Percentiles rank a stretch among this genome's conserved stretches.
These are phyloP conservation scores for Coemansia sp. DNA, from an alignment of 192 early-diverging fungal species.

Conservation along the genomic window DNA sequence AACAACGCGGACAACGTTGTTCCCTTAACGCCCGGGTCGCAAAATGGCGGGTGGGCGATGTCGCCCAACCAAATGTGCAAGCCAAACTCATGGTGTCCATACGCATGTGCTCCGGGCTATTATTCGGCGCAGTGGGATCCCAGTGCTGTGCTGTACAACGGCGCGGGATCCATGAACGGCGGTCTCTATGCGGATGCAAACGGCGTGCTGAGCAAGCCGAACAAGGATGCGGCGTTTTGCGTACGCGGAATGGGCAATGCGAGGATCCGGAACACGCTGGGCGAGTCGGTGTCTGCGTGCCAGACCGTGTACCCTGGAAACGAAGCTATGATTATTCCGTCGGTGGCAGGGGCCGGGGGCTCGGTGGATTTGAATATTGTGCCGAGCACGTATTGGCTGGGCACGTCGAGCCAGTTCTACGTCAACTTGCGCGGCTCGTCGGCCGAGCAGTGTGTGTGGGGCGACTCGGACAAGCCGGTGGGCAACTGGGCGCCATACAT, in stretches of 20 bases:
- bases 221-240: constrained; percentile 37
- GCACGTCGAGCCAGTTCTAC: constrained; percentile 52
- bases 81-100: constrained; percentile 44
- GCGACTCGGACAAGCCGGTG: constrained; percentile 20
- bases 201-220: constrained; percentile 40
- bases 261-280: constrained; percentile 31
- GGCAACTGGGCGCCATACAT: constrained; percentile 54
- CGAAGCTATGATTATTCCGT: constrained; percentile 55
- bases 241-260: constrained; percentile 38
- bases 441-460: constrained; percentile 46
- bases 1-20: constrained; percentile 43
- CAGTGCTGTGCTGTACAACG: constrained; percentile 26
- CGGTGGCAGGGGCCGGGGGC: constrained; percentile 35
- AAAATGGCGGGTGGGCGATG: constrained; percentile 55
- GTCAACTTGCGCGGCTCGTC: constrained; percentile 46
- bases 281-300: constrained; percentile 45
- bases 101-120: constrained; percentile 46
- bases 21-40: constrained; percentile 23
- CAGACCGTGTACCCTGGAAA: constrained; percentile 54
- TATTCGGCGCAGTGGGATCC: constrained; percentile 54
- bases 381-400: constrained; percentile 49
- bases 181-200: constrained; percentile 29
- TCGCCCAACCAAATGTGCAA: constrained; percentile 47
- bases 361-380: constrained; percentile 36
- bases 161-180: constrained; percentile 50